Base-by-base conservation (phyloP, 2,329 filamentous ascomycete species). In the Chaetothyriales sp. region DNA sequence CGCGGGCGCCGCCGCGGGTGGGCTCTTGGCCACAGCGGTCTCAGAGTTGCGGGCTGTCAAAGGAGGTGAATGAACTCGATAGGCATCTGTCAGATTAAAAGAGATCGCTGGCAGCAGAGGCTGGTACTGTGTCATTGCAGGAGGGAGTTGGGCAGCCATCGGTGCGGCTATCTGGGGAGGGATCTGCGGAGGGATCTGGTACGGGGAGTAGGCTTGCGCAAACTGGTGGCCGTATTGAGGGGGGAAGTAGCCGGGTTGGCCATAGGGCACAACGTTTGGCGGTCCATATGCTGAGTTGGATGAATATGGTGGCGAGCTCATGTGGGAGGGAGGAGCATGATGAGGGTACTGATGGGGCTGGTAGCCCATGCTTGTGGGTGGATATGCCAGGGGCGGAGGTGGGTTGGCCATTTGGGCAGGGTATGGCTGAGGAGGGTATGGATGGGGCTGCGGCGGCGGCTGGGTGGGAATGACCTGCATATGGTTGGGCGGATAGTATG, bases 191-290 rank as follows among this genome's bases (percentile, higher is more conserved):
- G 32, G 10, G 1, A 39, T 15, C 32, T 10, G 32, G 12, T 39
- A 39, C 10, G 32, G 32, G 12, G 32, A 15, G 10, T 39, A 39
- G 32, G 32, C 32, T 15, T 15, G 32, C 10, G 49, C 19, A 55
- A 57, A 53, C 63, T 69, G 15, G 61, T 62, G 44, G 63, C 65
- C 43, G 63, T 62, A 57, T 64, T 57, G 56, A 6, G 50, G 65
- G 18, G 63, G 63, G 44, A 64, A 64, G 52, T 65, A 68, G 49
- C 55, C 53, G 20, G 60, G 59, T 43, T 60, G 52, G 32, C 61
- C 60, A 51, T 66, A 71, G 15, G 65, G 63, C 45, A 70, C 61
- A 46, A 71, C 55, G 19, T 70, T 68, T 18, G 67, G 63, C 3
- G 61, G 55, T 12, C 56, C 58, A 49, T 66, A 62, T 6, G 66